Conservation (phyloP, 1,284 basidiomycete genomes). For the Grifola frondosa region DNA sequence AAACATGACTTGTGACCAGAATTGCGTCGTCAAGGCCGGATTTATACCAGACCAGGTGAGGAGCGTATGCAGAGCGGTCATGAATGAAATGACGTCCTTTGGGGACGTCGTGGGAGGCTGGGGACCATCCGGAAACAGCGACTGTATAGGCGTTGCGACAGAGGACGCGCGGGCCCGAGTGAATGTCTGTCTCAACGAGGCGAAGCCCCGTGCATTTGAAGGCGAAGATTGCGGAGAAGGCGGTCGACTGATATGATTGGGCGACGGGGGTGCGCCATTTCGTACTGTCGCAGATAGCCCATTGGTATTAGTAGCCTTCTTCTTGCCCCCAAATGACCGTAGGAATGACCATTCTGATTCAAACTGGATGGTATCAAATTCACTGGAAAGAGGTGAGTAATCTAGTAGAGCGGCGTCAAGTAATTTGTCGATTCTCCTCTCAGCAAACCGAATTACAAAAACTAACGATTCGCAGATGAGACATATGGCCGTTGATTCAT, state of each 20-base stretch:
- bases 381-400: conserved; percentile 74
- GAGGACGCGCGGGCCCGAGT: conserved; percentile 48
- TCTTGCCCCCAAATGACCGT: conserved; percentile 70
- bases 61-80: conserved; percentile 87
- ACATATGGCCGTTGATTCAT: not conserved
- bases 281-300: conserved; percentile 36
- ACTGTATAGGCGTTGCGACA: conserved; percentile 45
- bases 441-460: conserved; percentile 92
- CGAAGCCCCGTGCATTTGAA: conserved; percentile 46
- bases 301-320: conserved; percentile 48
- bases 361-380: conserved; percentile 85
- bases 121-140: conserved; percentile 49
- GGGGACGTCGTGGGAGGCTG: conserved; percentile 50
- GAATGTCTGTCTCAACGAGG: conserved; percentile 64
- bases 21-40: conserved; percentile 84
- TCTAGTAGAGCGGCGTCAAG: conserved; percentile 87
- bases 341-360: conserved; percentile 96
- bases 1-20: conserved; percentile 94
- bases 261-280: conserved; percentile 43
- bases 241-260: conserved; percentile 43
- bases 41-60: conserved; percentile 90
- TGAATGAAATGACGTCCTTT: conserved; percentile 72
- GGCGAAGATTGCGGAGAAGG: conserved; percentile 48
- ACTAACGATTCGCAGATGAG: conserved; percentile 48
- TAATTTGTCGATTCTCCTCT: conserved; percentile 84